A percentile compares a stretch with the other conserved stretches of the same genome.
These are phyloP conservation scores for Lichtheimia corymbifera DNA, from an alignment of 371 early-diverging fungal species.

Conservation along the genomic window DNA sequence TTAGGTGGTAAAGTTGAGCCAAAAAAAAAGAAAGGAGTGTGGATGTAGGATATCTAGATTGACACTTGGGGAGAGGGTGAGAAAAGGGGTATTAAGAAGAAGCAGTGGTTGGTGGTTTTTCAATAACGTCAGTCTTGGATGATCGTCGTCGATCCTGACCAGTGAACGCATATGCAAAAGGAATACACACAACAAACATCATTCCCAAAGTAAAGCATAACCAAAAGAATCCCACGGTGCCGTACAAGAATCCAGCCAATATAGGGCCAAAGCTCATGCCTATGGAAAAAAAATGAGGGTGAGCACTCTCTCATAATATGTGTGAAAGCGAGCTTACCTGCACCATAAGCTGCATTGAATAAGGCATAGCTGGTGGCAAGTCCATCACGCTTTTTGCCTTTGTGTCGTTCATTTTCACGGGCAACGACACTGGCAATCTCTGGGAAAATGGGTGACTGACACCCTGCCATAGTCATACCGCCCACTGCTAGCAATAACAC, in stretches of 20 bases:
- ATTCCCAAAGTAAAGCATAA: conserved; percentile 33
- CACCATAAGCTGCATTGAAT: conserved; percentile 46
- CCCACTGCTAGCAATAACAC: conserved; percentile 29
- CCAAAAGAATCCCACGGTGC: conserved; percentile 43
- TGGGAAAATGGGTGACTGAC: conserved; percentile 45
- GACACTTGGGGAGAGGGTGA: too few relatives aligned
- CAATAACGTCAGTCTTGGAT: background rate
- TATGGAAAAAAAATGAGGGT: conserved; percentile 16
- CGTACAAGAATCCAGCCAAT: conserved; percentile 40
- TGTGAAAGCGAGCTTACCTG: conserved; percentile 37
- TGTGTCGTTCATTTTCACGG: conserved; percentile 19
- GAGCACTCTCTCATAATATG: conserved; percentile 22
- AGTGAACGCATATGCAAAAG: conserved; percentile 36
- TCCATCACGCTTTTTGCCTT: conserved; percentile 26
- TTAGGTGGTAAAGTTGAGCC: too few relatives aligned
- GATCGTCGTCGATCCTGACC: conserved; percentile 17
- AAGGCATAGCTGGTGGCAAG: conserved; percentile 43
- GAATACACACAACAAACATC: conserved; percentile 33
- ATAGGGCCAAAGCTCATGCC: conserved; percentile 48
- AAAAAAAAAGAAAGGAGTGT: too few relatives aligned
- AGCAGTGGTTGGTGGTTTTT: conserved; percentile 1
- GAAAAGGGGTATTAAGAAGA: background rate
- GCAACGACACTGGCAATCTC: conserved; percentile 45
- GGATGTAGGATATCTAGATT: too few relatives aligned
- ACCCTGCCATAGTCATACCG: conserved; percentile 42